Evolutionary conservation across 163 green algal species (phyloP).

Genomic region (Coccomyxa subellipsoidea): DNA sequence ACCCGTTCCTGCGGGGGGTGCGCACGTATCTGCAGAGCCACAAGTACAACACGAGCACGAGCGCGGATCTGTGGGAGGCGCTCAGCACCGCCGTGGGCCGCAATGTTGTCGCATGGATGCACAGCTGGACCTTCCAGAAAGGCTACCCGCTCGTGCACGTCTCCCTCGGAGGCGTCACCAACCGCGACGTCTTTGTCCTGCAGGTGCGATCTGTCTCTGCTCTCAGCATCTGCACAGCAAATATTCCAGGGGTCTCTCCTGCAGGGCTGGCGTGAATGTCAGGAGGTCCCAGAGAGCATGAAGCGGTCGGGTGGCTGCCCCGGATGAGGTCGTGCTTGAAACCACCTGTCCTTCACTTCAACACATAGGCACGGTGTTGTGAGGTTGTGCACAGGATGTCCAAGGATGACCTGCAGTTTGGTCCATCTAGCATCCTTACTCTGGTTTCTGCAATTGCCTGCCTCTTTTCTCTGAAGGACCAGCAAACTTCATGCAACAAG

Average conservation of each 20-base stretch:
- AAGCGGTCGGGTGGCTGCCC: too few relatives aligned
- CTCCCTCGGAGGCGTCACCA: constrained; percentile 6
- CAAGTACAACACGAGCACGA: constrained; percentile 23
- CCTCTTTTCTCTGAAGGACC: not conserved
- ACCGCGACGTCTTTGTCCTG: not conserved
- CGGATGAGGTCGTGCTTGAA: too few relatives aligned
- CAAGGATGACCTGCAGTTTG: too few relatives aligned
- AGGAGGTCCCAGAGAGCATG: too few relatives aligned
- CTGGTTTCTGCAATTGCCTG: not conserved
- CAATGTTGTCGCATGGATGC: constrained; percentile 25
- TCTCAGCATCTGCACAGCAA: too few relatives aligned
- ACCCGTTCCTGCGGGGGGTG: constrained; percentile 41
- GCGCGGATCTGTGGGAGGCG: constrained; percentile 33
- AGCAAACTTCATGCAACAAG: not conserved
- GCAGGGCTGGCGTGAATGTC: too few relatives aligned
- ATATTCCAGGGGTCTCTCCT: not conserved
- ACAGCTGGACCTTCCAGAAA: constrained; percentile 43
- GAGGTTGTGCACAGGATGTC: too few relatives aligned
- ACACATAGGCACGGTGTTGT: too few relatives aligned
- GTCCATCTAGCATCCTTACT: not conserved
- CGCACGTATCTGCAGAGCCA: constrained; percentile 33
- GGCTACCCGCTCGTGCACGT: constrained; percentile 42
- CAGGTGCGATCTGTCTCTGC: constrained; percentile 5
- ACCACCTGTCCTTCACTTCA: too few relatives aligned
- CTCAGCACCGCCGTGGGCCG: constrained; percentile 6